phyloP scores from a whole-genome alignment of 805 yeast species.

The Ogataea saltuana region DNA sequence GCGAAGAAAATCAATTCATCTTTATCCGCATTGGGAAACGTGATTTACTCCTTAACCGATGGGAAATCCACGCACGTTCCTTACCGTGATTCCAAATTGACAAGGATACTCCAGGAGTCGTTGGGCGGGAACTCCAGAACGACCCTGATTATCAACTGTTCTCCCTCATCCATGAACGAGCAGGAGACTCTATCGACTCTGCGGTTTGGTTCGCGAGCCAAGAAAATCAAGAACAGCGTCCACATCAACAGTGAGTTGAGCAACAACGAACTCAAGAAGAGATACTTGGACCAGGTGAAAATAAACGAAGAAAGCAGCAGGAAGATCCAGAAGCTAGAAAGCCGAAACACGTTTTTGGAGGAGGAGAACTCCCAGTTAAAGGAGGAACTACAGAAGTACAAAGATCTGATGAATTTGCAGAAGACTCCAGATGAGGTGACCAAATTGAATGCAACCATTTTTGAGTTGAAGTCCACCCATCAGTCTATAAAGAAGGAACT shows the following conservation, averaged over 20 bases:
- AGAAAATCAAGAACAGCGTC: slow-evolving; percentile 63
- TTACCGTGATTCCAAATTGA: slow-evolving; percentile 75
- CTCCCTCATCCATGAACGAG: slow-evolving; percentile 57
- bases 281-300: slow-evolving; percentile 26
- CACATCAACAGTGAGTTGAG: slow-evolving; percentile 48
- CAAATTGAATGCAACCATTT: slow-evolving; percentile 27
- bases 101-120: slow-evolving; percentile 76
- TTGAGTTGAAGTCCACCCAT: slow-evolving; percentile 25
- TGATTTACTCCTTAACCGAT: slow-evolving; percentile 76
- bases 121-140: slow-evolving; percentile 84
- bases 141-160: slow-evolving; percentile 69
- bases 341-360: slow-evolving; percentile 38
- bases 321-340: slow-evolving; percentile 28
- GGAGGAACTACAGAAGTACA: slow-evolving; percentile 33
- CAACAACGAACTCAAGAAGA: slow-evolving; percentile 25
- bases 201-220: slow-evolving; percentile 74
- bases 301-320: slow-evolving; percentile 22
- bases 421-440: slow-evolving; percentile 22
- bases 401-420: slow-evolving; percentile 15
- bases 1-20: slow-evolving; percentile 83
- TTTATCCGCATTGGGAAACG: slow-evolving; percentile 74
- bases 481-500: slow-evolving; percentile 27
- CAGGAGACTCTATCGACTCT: slow-evolving; percentile 70
- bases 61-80: slow-evolving; percentile 66
- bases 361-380: slow-evolving; percentile 42